These are phyloP conservation scores for Cordyceps cicadae DNA, from an alignment of 2,329 filamentous ascomycete species.

Conservation along the genomic window DNA sequence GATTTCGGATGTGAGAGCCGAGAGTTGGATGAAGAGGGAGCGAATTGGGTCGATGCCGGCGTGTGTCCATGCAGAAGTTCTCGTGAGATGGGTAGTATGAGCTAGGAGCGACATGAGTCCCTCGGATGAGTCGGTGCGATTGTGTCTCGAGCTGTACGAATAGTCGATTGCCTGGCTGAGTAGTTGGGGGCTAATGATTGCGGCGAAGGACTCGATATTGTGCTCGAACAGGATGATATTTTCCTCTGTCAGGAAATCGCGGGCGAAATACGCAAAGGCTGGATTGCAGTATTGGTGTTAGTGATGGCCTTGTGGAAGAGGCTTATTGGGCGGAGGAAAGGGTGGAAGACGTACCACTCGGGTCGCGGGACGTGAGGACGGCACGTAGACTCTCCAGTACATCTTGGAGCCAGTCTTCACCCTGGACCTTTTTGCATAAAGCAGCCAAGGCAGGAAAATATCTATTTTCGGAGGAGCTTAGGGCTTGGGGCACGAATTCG, in stretches of 20 bases:
- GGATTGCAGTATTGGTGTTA: not conserved
- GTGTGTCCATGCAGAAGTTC: constrained; percentile 25
- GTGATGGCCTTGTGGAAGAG: not conserved
- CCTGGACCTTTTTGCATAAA: not conserved
- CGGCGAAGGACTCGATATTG: constrained; percentile 28
- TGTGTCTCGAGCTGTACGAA: constrained; percentile 20
- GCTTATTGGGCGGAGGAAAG: not conserved
- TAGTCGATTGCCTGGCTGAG: constrained; percentile 36
- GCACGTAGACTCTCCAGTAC: not conserved
- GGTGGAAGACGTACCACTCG: not conserved
- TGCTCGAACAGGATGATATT: constrained; percentile 34
- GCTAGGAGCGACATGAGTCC: constrained; percentile 56
- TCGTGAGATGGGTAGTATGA: constrained; percentile 54
- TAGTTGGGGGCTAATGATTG: constrained; percentile 28
- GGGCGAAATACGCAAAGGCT: constrained; percentile 30
- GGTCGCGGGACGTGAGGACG: not conserved
- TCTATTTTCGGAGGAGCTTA: not conserved
- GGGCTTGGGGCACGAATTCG: not conserved
- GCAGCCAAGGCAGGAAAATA: not conserved
- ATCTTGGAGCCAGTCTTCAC: not conserved
- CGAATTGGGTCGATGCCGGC: constrained; percentile 37
- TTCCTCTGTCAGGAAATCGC: constrained; percentile 29
- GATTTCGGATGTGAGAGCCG: constrained; percentile 43
- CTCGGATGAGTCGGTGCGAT: constrained; percentile 20
- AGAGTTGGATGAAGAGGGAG: constrained; percentile 46